A percentile compares a stretch with the other conserved stretches of the same genome.
Conservation (phyloP, 768 basidiomycete species). For the Macrolepiota fuliginosa region DNA sequence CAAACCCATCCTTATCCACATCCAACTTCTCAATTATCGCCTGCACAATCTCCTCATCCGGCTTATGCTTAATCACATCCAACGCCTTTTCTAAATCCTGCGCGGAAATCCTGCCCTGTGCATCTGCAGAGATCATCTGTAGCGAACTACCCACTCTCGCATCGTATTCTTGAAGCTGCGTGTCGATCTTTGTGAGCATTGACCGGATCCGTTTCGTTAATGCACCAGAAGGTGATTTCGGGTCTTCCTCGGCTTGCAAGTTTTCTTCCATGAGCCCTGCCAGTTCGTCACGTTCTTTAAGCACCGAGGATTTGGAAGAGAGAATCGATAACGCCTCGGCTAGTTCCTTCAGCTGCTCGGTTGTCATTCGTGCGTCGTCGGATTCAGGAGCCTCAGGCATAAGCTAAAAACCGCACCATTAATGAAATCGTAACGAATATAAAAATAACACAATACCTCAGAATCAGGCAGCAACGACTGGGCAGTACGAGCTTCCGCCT, state of each 20-base stretch:
- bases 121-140: conserved; percentile 82
- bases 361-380: conserved; percentile 92
- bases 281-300: conserved; percentile 94
- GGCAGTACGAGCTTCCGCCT: conserved; percentile 75
- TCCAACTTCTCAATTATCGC: conserved; percentile 91
- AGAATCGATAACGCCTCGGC: conserved; percentile 88
- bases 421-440: neutral
- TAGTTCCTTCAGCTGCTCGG: conserved; percentile 92
- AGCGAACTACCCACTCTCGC: conserved; percentile 78
- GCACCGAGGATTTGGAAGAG: conserved; percentile 90
- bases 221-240: conserved; percentile 79
- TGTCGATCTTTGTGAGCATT: conserved; percentile 95
- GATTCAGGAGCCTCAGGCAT: conserved; percentile 56
- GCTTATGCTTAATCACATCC: conserved; percentile 90
- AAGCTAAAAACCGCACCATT: conserved; percentile 39
- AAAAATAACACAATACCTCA: conserved; percentile 51
- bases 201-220: conserved; percentile 92
- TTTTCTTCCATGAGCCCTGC: conserved; percentile 93
- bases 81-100: conserved; percentile 89
- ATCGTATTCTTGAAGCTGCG: conserved; percentile 91
- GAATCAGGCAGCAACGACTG: conserved; percentile 85
- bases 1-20: conserved; percentile 93
- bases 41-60: conserved; percentile 85
- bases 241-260: conserved; percentile 82
- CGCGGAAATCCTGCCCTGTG: conserved; percentile 86